Conservation (phyloP, 768 basidiomycete species). For the Trametes maxima region DNA sequence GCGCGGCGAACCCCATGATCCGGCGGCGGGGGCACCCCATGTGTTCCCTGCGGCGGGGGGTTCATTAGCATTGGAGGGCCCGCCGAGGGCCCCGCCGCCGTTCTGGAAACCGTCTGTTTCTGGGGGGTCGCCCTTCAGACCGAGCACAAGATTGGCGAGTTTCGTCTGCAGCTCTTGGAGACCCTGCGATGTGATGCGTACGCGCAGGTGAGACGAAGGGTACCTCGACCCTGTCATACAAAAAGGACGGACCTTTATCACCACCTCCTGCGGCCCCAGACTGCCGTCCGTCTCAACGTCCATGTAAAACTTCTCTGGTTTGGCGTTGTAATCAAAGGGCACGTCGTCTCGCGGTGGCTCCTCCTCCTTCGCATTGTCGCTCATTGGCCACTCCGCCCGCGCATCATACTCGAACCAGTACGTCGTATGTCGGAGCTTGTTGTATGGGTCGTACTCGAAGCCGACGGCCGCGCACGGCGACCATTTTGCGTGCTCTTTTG, state of each 20-base stretch:
- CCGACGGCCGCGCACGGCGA: slow-evolving; percentile 93
- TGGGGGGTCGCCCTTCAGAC: slow-evolving; percentile 51
- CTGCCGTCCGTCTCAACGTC: slow-evolving; percentile 95
- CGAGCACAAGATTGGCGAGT: slow-evolving; percentile 76
- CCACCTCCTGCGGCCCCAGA: slow-evolving; percentile 83
- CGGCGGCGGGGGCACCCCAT: slow-evolving; percentile 20
- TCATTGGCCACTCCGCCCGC: slow-evolving; percentile 88
- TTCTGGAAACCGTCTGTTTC: slow-evolving; percentile 53
- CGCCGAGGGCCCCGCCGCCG: slow-evolving; percentile 28
- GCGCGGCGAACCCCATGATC: slow-evolving; percentile 31
- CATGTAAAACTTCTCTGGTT: slow-evolving; percentile 90
- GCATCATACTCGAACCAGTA: slow-evolving; percentile 91
- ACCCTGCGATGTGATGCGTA: slow-evolving; percentile 47
- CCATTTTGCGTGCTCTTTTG: slow-evolving; percentile 99
- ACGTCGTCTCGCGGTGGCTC: slow-evolving; percentile 79
- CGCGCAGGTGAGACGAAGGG: neutral
- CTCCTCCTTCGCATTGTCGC: slow-evolving; percentile 84
- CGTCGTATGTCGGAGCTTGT: slow-evolving; percentile 93
- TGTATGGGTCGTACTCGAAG: slow-evolving; percentile 98
- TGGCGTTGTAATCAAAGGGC: slow-evolving; percentile 85
- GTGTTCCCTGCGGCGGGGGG: slow-evolving; percentile 17
- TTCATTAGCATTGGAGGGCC: slow-evolving; percentile 13
- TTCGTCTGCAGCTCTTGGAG: slow-evolving; percentile 79
- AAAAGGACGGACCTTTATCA: slow-evolving; percentile 64
- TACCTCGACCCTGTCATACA: neutral